Evolutionary conservation across 768 basidiomycete genomes (phyloP).

Genomic region (Lactarius evosmus): DNA sequence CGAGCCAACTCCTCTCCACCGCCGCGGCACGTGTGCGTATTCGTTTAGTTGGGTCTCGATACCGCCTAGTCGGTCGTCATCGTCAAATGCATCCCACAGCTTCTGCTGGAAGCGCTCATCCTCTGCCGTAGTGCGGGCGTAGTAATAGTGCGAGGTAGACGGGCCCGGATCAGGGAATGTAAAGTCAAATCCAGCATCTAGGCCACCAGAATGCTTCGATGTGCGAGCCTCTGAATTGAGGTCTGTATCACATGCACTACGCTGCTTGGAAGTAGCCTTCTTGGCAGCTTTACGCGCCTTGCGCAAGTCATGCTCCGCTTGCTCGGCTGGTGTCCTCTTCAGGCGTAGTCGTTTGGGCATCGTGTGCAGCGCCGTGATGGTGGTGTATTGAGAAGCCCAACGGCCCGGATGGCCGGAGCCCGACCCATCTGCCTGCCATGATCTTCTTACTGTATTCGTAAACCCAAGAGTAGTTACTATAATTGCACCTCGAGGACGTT

Average conservation of each 20-base stretch:
- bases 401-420: conserved; percentile 12
- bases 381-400: background rate
- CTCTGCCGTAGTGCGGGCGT: conserved; percentile 49
- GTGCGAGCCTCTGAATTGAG: conserved; percentile 1
- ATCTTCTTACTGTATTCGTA: no score
- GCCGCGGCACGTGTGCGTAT: conserved; percentile 67
- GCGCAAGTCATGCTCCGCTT: conserved; percentile 36
- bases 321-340: conserved; percentile 41
- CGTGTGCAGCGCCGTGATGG: background rate
- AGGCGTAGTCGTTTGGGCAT: conserved; percentile 35
- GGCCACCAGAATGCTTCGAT: conserved; percentile 29
- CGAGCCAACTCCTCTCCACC: conserved; percentile 54
- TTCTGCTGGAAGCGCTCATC: conserved; percentile 68
- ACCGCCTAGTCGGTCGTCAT: conserved; percentile 65
- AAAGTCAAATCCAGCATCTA: conserved; percentile 1
- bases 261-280: conserved; percentile 38
- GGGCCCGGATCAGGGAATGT: conserved; percentile 35
- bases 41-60: conserved; percentile 63
- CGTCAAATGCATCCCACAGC: conserved; percentile 66
- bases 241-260: conserved; percentile 1
- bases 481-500: no score
- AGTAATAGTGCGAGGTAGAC: conserved; percentile 38
- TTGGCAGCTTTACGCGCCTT: conserved; percentile 50
- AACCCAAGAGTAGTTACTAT: no score
- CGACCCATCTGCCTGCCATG: no score